Percentiles rank a stretch among this genome's conserved stretches.
phyloP scores from a whole-genome alignment of 345 rosid species.

The Salix arbutifolia region DNA sequence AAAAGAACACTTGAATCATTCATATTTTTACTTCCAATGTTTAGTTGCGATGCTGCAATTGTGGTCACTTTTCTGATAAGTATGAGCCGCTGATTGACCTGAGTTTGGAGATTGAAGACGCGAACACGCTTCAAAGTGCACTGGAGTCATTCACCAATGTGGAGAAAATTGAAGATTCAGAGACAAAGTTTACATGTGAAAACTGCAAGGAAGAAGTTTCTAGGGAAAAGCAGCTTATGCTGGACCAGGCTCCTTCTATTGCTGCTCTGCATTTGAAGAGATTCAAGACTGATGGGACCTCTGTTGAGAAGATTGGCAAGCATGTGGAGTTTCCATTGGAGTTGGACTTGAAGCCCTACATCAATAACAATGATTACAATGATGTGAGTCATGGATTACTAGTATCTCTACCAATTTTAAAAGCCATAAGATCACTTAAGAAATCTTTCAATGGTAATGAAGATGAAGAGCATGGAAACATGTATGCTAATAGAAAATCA shows the following conservation, averaged over 20 bases:
- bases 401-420: neutral
- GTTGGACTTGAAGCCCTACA: constrained; percentile 72
- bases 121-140: constrained; percentile 47
- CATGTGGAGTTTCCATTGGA: constrained; percentile 74
- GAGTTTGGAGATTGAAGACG: constrained; percentile 78
- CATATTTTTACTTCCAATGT: neutral
- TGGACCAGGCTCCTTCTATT: constrained; percentile 61
- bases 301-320: constrained; percentile 65
- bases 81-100: constrained; percentile 57
- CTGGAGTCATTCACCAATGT: constrained; percentile 70
- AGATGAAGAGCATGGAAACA: neutral
- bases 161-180: constrained; percentile 67
- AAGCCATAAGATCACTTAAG: neutral
- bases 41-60: constrained; percentile 74
- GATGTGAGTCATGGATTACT: constrained; percentile 40
- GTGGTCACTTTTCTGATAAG: constrained; percentile 53
- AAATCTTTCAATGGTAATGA: neutral
- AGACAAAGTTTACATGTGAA: constrained; percentile 58
- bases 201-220: constrained; percentile 59
- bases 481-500: neutral
- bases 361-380: constrained; percentile 17
- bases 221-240: constrained; percentile 70
- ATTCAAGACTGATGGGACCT: constrained; percentile 68
- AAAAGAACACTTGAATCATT: neutral
- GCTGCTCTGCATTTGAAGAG: constrained; percentile 82